A percentile compares a stretch with the other conserved stretches of the same genome.
Conservation (phyloP, 2,329 filamentous ascomycete genomes). For the Zalaria obscura region DNA sequence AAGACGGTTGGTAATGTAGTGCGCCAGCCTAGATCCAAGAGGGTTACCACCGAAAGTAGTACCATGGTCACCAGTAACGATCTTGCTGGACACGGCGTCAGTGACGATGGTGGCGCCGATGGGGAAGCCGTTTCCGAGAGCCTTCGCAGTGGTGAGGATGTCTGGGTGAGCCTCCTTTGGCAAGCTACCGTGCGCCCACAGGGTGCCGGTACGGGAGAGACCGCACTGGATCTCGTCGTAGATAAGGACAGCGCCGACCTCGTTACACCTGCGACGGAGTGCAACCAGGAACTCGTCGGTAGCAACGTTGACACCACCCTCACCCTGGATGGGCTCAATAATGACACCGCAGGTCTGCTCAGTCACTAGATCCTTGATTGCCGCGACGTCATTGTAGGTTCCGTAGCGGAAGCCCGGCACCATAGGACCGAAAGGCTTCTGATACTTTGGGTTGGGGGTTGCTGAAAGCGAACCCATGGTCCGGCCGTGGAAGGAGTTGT, state of each 20-base stretch:
- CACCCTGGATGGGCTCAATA: conserved; percentile 92
- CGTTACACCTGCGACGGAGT: conserved; percentile 69
- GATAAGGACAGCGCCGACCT: conserved; percentile 78
- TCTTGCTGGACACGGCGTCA: conserved; percentile 52
- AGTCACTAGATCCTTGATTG: conserved; percentile 60
- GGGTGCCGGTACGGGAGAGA: conserved; percentile 66
- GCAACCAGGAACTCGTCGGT: conserved; percentile 70
- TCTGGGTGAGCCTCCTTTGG: conserved; percentile 78
- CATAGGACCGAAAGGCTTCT: conserved; percentile 90
- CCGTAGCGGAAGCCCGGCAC: conserved; percentile 84
- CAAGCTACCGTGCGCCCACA: conserved; percentile 77
- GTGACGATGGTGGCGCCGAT: conserved; percentile 70
- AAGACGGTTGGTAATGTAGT: conserved; percentile 70
- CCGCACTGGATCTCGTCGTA: conserved; percentile 98
- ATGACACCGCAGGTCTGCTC: conserved; percentile 86
- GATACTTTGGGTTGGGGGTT: conserved; percentile 95
- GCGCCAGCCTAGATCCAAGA: conserved; percentile 67
- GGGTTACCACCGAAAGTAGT: conserved; percentile 93
- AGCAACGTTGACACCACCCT: conserved; percentile 81
- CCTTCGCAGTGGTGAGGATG: conserved; percentile 87
- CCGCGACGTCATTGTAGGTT: conserved; percentile 66
- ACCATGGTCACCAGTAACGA: conserved; percentile 70
- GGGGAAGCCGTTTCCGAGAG: conserved; percentile 89
- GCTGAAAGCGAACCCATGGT: conserved; percentile 94
- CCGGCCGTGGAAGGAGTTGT: conserved; percentile 85